A percentile compares a stretch with the other conserved stretches of the same genome.
These are phyloP conservation scores for Aspergillus sclerotialis DNA, from an alignment of 2,329 filamentous ascomycete genomes.

Conservation along the genomic window DNA sequence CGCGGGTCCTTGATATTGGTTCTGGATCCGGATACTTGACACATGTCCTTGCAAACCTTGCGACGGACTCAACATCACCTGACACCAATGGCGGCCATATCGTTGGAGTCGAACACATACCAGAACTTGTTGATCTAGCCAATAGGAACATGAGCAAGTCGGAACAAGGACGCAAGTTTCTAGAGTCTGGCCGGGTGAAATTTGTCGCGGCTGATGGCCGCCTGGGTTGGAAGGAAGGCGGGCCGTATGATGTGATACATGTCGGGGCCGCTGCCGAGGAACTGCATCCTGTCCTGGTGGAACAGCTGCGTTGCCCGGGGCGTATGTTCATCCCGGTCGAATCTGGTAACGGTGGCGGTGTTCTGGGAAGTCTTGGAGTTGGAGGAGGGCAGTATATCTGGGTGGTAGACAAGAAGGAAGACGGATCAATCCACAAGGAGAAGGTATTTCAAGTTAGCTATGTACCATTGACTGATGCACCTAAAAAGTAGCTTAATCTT, in stretches of 20 bases:
- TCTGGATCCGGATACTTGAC: conserved; percentile 78
- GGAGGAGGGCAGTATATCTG: conserved; percentile 51
- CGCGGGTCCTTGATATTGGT: conserved; percentile 64
- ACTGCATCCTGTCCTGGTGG: conserved; percentile 64
- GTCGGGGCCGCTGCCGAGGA: conserved; percentile 78
- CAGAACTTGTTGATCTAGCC: conserved; percentile 55
- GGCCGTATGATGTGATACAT: conserved; percentile 85
- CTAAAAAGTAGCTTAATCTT: too few relatives aligned
- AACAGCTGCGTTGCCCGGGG: conserved; percentile 73
- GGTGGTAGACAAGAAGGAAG: conserved; percentile 55
- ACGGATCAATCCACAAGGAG: conserved; percentile 50
- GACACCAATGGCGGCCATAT: conserved; percentile 43
- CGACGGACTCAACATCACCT: conserved; percentile 27
- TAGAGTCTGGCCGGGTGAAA: conserved; percentile 58
- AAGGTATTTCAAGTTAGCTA: conserved; percentile 58
- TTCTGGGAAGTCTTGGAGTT: conserved; percentile 11
- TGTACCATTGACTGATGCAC: conserved; percentile 58
- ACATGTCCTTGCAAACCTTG: conserved; percentile 76
- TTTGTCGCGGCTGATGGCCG: conserved; percentile 73
- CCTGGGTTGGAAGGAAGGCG: conserved; percentile 53
- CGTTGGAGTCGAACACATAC: conserved; percentile 70
- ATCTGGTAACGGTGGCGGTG: conserved; percentile 28
- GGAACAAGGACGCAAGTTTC: conserved; percentile 49
- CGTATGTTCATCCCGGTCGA: conserved; percentile 62
- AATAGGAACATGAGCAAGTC: conserved; percentile 61